A percentile compares a stretch with the other conserved stretches of the same genome.
Evolutionary conservation across 2,329 filamentous ascomycete species (phyloP).

Genomic region (Chrysoporthe deuterocubensis): DNA sequence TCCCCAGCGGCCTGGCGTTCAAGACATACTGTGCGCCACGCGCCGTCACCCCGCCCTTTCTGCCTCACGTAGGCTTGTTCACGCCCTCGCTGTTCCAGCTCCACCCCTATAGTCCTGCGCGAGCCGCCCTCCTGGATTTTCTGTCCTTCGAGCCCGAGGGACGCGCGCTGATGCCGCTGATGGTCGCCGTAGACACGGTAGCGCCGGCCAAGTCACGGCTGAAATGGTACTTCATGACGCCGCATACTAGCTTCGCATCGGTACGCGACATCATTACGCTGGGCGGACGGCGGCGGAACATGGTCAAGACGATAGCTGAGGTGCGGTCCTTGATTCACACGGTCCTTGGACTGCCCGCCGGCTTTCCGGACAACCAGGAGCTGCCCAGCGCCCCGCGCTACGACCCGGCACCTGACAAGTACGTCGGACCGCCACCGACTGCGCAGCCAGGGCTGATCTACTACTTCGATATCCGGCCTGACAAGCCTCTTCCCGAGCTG

Average conservation of each 20-base stretch:
- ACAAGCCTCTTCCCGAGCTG: not conserved
- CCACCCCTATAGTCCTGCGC: not conserved
- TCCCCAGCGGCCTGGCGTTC: not conserved
- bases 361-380: not conserved
- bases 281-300: not conserved
- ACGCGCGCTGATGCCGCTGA: not conserved
- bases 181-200: not conserved
- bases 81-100: not conserved
- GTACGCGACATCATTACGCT: not conserved
- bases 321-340: not conserved
- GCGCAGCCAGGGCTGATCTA: constrained; percentile 1
- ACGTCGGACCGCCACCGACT: not conserved
- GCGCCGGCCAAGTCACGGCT: not conserved
- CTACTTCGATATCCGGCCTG: constrained; percentile 4
- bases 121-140: not conserved
- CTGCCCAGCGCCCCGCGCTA: constrained; percentile 3
- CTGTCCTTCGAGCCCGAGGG: not conserved
- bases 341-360: not conserved
- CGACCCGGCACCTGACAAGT: not conserved
- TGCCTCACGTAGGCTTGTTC: not conserved
- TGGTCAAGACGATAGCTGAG: not conserved
- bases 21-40: constrained; percentile 7
- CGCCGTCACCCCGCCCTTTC: not conserved
- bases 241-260: constrained; percentile 2
- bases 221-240: constrained; percentile 8